Conservation (phyloP, 306 rosid genomes). For the Rubus parviflorus region DNA sequence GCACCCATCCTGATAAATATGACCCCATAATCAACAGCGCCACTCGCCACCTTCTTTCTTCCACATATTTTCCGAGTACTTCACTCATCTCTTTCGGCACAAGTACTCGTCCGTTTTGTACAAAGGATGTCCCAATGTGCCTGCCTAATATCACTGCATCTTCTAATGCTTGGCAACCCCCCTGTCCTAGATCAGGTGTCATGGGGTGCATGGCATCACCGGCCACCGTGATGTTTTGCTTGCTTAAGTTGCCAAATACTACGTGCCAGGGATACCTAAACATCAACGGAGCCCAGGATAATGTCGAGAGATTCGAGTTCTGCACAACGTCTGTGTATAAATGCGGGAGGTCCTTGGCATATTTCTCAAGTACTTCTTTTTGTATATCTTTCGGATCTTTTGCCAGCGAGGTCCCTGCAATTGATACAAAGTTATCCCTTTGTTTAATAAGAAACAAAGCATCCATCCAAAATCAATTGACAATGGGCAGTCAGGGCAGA, state of each 20-base stretch:
- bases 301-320: conserved; percentile 20
- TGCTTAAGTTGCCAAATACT: conserved; percentile 9
- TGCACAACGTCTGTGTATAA: not conserved
- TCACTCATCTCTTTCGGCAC: not conserved
- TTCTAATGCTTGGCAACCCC: conserved; percentile 16
- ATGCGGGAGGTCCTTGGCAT: conserved; percentile 24
- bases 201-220: conserved; percentile 30
- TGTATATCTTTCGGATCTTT: conserved; percentile 4
- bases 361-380: conserved; percentile 11
- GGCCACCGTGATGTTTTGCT: conserved; percentile 17
- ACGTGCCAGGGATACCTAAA: conserved; percentile 23
- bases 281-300: conserved; percentile 17
- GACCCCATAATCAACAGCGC: not conserved
- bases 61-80: not conserved
- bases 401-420: not conserved
- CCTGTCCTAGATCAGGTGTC: conserved; percentile 26
- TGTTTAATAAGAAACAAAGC: no score
- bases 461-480: no score
- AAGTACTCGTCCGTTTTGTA: not conserved
- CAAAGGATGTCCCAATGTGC: not conserved
- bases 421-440: no score
- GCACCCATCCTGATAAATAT: not conserved
- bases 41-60: not conserved
- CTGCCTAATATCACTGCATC: conserved; percentile 26
- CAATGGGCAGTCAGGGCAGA: not conserved